Percentiles rank a stretch among this genome's conserved stretches.
These are phyloP conservation scores for Leonotis leonurus DNA, from an alignment of 257 asterid species.

Conservation along the genomic window DNA sequence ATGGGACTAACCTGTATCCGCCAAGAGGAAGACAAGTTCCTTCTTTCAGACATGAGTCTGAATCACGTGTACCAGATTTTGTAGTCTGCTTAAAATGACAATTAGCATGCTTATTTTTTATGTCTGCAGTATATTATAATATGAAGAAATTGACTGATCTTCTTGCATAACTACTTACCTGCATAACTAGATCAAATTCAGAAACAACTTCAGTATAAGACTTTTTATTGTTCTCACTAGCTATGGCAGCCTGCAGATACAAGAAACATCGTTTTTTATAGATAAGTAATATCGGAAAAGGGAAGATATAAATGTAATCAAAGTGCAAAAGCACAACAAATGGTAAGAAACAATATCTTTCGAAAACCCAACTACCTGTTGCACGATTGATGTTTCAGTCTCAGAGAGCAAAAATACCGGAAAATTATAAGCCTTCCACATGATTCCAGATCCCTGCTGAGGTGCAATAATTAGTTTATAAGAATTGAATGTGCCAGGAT, in stretches of 20 bases:
- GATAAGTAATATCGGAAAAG: neutral
- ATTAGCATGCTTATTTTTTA: constrained; percentile 14
- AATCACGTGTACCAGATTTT: constrained; percentile 82
- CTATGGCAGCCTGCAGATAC: constrained; percentile 50
- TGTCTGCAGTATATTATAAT: neutral
- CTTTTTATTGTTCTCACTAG: constrained; percentile 44
- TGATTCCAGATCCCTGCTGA: constrained; percentile 93
- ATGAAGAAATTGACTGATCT: constrained; percentile 4
- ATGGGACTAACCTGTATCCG: constrained; percentile 83
- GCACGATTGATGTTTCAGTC: constrained; percentile 54
- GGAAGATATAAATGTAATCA: constrained; percentile 11
- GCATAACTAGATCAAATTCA: constrained; percentile 95
- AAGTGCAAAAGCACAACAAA: constrained; percentile 8
- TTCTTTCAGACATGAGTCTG: constrained; percentile 82
- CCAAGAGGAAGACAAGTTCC: constrained; percentile 90
- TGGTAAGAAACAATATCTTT: neutral
- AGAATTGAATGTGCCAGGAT: constrained; percentile 4
- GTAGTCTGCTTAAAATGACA: constrained; percentile 54
- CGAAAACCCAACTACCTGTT: constrained; percentile 51
- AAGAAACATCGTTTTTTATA: constrained; percentile 2
- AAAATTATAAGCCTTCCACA: constrained; percentile 91
- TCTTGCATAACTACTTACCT: constrained; percentile 41
- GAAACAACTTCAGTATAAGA: constrained; percentile 58
- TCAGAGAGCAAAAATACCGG: constrained; percentile 87
- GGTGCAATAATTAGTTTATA: constrained; percentile 10